phyloP scores from a whole-genome alignment of 2,329 filamentous ascomycete genomes.

The Ceratocystiopsis sp. region DNA sequence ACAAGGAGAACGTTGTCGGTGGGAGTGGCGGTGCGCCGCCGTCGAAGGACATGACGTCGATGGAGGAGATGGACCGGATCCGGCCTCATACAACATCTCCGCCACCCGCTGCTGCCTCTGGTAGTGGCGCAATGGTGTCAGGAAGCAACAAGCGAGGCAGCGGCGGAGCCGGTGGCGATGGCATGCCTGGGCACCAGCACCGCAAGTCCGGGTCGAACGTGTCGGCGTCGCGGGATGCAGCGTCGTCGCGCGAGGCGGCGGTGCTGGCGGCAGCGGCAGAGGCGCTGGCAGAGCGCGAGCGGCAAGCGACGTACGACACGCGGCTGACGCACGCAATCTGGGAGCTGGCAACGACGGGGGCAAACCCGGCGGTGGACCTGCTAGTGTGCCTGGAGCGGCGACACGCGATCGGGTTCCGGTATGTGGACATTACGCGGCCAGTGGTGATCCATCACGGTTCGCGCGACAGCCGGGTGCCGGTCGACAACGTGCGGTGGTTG shows the following conservation, averaged over 20 bases:
- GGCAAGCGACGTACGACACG: constrained; percentile 61
- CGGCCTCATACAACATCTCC: constrained; percentile 14
- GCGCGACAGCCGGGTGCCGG: constrained; percentile 76
- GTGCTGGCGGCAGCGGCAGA: constrained; percentile 38
- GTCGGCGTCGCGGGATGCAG: constrained; percentile 4
- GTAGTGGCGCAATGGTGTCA: too few relatives aligned
- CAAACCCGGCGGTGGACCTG: constrained; percentile 86
- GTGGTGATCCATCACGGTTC: constrained; percentile 91
- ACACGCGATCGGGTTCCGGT: constrained; percentile 86
- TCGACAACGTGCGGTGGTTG: constrained; percentile 90
- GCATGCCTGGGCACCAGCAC: constrained; percentile 6
- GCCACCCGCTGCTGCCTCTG: background rate
- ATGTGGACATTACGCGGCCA: constrained; percentile 82
- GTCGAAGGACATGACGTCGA: constrained; percentile 15
- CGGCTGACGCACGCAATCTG: constrained; percentile 86
- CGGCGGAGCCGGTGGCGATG: constrained; percentile 2
- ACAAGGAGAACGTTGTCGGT: constrained; percentile 31
- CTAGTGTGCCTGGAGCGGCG: constrained; percentile 82
- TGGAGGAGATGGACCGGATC: constrained; percentile 33
- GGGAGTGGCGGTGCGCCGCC: constrained; percentile 4
- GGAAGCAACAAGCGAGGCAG: background rate
- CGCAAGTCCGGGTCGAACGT: constrained; percentile 12
- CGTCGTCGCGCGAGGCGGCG: constrained; percentile 12
- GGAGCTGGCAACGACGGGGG: constrained; percentile 77
- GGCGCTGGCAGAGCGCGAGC: constrained; percentile 50